phyloP scores from a whole-genome alignment of 176 grass and related monocot species.

The Oryza glumipatula region DNA sequence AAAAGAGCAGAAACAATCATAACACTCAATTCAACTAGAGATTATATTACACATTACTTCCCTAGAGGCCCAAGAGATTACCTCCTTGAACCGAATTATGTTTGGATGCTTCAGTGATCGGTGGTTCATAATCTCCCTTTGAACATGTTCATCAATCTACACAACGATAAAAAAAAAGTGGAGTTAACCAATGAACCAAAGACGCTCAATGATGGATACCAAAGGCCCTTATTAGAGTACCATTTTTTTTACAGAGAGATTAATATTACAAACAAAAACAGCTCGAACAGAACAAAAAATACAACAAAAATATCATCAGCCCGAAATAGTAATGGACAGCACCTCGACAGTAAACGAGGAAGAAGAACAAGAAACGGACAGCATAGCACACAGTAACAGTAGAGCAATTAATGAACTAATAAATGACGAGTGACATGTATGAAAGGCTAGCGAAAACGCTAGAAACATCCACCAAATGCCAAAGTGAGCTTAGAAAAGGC shows the following conservation, averaged over 20 bases:
- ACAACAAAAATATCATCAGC: background rate
- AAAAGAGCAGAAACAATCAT: slow-evolving; percentile 3
- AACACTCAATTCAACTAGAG: background rate
- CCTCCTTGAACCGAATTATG: slow-evolving; percentile 95
- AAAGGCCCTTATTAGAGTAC: background rate
- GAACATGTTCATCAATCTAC: slow-evolving; percentile 97
- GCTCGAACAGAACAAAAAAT: background rate
- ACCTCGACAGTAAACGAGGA: background rate
- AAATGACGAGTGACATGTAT: slow-evolving; percentile 1
- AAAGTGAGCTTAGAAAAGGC: background rate
- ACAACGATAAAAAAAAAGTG: slow-evolving; percentile 21
- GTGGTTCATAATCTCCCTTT: slow-evolving; percentile 98
- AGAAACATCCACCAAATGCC: slow-evolving; percentile 34
- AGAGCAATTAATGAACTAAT: slow-evolving; percentile 10
- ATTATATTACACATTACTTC: background rate
- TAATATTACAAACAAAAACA: background rate
- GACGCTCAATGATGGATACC: background rate
- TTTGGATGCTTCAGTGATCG: slow-evolving; percentile 89
- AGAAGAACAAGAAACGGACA: slow-evolving; percentile 2
- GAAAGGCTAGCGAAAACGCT: background rate
- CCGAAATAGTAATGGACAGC: background rate
- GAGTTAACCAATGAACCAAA: slow-evolving; percentile 20
- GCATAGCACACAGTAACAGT: slow-evolving; percentile 19
- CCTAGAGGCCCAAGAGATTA: slow-evolving; percentile 39
- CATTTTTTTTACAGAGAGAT: background rate